Conservation (phyloP, 2,329 filamentous ascomycete genomes). For the Zymoseptoria brevis region DNA sequence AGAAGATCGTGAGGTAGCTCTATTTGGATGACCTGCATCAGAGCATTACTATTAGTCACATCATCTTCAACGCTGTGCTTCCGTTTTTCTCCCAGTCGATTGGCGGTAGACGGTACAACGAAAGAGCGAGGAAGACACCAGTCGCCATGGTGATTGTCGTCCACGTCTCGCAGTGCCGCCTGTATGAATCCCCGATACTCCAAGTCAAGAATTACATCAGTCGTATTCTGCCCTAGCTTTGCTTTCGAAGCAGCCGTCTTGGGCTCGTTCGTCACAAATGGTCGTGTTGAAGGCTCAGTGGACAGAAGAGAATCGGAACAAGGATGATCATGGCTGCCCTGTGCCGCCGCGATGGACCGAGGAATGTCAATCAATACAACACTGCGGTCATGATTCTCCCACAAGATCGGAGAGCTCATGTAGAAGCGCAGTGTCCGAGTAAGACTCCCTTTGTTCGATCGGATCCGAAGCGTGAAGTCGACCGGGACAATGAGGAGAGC, state of each 20-base stretch:
- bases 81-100: constrained; percentile 14
- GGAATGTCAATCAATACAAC: constrained; percentile 62
- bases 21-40: neutral
- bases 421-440: neutral
- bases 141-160: constrained; percentile 6
- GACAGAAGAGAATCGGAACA: constrained; percentile 41
- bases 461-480: neutral
- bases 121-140: constrained; percentile 32
- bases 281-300: constrained; percentile 35
- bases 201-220: constrained; percentile 28
- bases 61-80: constrained; percentile 10
- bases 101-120: neutral
- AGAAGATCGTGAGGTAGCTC: constrained; percentile 1
- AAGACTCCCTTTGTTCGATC: neutral
- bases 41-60: neutral
- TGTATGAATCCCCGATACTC: constrained; percentile 33
- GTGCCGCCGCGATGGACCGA: constrained; percentile 58
- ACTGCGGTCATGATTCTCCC: constrained; percentile 42
- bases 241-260: constrained; percentile 41
- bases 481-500: neutral
- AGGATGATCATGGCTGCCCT: constrained; percentile 40
- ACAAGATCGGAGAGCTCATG: constrained; percentile 41
- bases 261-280: constrained; percentile 51
- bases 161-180: constrained; percentile 33
- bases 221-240: constrained; percentile 30